Evolutionary conservation across 306 rosid genomes (phyloP).

Genomic region (Lathyrus aphaca): DNA sequence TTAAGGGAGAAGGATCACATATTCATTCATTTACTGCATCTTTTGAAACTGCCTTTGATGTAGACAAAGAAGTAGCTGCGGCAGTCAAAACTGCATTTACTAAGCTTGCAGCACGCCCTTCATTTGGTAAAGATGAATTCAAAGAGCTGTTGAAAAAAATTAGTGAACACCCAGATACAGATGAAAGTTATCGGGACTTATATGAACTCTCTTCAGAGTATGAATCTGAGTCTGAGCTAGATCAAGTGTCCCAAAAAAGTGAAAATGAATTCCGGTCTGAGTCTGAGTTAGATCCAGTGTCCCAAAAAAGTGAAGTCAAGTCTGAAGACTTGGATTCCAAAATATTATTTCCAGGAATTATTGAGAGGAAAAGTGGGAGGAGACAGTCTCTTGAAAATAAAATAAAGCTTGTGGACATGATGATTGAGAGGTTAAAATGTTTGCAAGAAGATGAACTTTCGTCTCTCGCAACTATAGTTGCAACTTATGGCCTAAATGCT

Average conservation of each 20-base stretch:
- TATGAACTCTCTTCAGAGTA: conserved; percentile 59
- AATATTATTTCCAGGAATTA: conserved; percentile 42
- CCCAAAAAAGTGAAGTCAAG: conserved; percentile 42
- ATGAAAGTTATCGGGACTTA: conserved; percentile 50
- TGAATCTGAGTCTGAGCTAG: conserved; percentile 58
- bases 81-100: conserved; percentile 82
- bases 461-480: conserved; percentile 91
- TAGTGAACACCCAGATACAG: conserved; percentile 78
- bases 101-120: conserved; percentile 71
- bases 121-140: conserved; percentile 73
- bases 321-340: conserved; percentile 51
- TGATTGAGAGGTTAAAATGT: conserved; percentile 81
- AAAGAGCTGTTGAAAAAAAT: conserved; percentile 73
- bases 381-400: conserved; percentile 63
- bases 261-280: conserved; percentile 34
- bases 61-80: conserved; percentile 87
- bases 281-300: conserved; percentile 50
- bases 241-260: conserved; percentile 44
- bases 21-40: conserved; percentile 80
- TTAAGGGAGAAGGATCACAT: conserved; percentile 59
- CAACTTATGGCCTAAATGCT: conserved; percentile 88
- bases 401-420: conserved; percentile 65
- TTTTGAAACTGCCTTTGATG: conserved; percentile 92
- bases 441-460: conserved; percentile 87
- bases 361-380: conserved; percentile 58